Conservation (phyloP, 148 eudicot species). For the Camellia japonica region DNA sequence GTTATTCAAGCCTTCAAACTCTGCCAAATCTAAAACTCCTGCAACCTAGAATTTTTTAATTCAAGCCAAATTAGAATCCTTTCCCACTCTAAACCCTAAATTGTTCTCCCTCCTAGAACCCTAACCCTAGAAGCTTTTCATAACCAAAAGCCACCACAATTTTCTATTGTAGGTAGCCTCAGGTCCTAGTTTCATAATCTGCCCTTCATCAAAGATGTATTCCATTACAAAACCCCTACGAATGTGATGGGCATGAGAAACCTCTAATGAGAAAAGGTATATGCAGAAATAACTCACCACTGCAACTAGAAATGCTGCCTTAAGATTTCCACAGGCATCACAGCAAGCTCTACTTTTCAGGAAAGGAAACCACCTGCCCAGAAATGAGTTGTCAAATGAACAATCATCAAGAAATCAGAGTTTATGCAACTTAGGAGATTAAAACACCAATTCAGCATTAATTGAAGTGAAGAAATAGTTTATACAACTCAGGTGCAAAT, state of each 20-base stretch:
- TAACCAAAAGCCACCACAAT: no score
- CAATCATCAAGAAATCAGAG: conserved; percentile 4
- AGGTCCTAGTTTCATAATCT: no score
- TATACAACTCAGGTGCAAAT: neutral
- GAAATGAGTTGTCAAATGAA: conserved; percentile 13
- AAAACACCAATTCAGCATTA: neutral
- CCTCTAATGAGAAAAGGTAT: neutral
- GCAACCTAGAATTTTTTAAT: no score
- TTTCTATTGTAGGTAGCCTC: no score
- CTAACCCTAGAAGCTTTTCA: no score
- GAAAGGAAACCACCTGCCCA: conserved; percentile 93
- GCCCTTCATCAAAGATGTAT: neutral
- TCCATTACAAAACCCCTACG: neutral
- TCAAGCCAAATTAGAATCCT: no score
- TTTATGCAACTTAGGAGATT: neutral
- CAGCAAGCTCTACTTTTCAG: conserved; percentile 85
- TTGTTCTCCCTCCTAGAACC: no score
- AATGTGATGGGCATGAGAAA: conserved; percentile 4
- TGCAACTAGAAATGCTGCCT: conserved; percentile 94
- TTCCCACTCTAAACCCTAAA: no score
- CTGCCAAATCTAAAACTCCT: no score
- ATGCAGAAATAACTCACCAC: conserved; percentile 60
- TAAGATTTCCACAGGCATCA: conserved; percentile 92
- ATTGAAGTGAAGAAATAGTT: neutral
- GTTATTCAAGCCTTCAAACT: no score